Conservation (phyloP, 176 grass and related monocot genomes). For the Ananas comosus region DNA sequence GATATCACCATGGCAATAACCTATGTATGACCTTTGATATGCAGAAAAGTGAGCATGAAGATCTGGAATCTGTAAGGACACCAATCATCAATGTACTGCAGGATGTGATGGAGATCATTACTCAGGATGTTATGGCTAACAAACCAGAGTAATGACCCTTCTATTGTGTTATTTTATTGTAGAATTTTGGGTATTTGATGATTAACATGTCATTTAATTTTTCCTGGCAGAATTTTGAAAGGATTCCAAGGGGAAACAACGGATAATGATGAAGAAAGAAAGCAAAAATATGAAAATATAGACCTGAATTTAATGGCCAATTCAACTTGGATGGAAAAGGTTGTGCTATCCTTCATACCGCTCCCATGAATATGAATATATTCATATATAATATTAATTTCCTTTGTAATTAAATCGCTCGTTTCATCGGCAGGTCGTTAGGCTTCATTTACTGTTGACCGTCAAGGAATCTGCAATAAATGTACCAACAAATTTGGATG, state of each 20-base stretch:
- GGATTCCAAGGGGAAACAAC: neutral
- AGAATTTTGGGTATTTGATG: neutral
- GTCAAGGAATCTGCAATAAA: slow-evolving; percentile 93
- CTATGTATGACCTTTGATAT: slow-evolving; percentile 14
- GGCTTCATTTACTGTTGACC: slow-evolving; percentile 77
- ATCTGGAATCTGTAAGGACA: slow-evolving; percentile 34
- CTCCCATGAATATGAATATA: neutral
- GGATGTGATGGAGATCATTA: slow-evolving; percentile 94
- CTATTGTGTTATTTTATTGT: neutral
- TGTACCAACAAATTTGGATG: slow-evolving; percentile 74
- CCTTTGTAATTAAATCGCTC: slow-evolving; percentile 7
- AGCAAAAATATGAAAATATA: slow-evolving; percentile 49
- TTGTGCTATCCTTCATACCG: slow-evolving; percentile 13
- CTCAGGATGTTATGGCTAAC: slow-evolving; percentile 66
- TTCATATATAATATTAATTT: neutral
- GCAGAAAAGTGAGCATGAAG: slow-evolving; percentile 41
- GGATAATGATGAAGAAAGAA: slow-evolving; percentile 18
- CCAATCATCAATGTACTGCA: slow-evolving; percentile 82
- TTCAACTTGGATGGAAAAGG: slow-evolving; percentile 56
- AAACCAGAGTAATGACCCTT: slow-evolving; percentile 30
- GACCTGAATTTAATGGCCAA: slow-evolving; percentile 31
- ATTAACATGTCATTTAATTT: slow-evolving; percentile 12
- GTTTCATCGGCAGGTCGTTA: slow-evolving; percentile 49
- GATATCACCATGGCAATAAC: neutral
- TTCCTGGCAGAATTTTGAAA: slow-evolving; percentile 25